Conservation (phyloP, 129 eudicot genomes). For the Logfia minima region DNA sequence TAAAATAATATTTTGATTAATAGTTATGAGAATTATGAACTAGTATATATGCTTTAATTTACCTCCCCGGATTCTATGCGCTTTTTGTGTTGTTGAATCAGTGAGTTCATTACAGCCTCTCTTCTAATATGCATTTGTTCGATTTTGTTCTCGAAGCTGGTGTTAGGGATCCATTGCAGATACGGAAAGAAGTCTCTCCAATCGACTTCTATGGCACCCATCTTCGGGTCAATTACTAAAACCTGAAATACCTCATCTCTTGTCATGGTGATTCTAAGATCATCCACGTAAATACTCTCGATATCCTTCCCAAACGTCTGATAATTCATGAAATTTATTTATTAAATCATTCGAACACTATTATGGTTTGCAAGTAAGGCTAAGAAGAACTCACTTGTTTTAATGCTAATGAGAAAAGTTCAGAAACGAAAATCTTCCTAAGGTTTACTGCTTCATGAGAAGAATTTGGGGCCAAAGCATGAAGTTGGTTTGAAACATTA, state of each 20-base stretch:
- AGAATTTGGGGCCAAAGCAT: constrained; percentile 20
- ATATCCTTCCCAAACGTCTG: constrained; percentile 50
- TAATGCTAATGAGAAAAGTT: constrained; percentile 48
- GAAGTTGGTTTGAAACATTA: constrained; percentile 35
- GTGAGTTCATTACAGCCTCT: constrained; percentile 47
- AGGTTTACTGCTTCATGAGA: constrained; percentile 44
- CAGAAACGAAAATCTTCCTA: constrained; percentile 26
- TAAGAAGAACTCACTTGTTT: constrained; percentile 42
- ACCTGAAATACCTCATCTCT: constrained; percentile 38
- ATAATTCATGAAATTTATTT: background rate
- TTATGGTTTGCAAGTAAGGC: background rate
- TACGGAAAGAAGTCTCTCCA: constrained; percentile 72
- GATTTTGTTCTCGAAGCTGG: constrained; percentile 32
- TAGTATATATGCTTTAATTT: background rate
- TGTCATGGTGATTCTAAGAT: constrained; percentile 48
- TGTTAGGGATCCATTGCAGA: constrained; percentile 51
- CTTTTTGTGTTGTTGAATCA: constrained; percentile 35
- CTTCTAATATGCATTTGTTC: constrained; percentile 35
- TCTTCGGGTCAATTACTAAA: constrained; percentile 44
- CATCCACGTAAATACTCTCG: constrained; percentile 41
- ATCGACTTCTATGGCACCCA: constrained; percentile 57
- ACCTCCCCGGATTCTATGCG: constrained; percentile 43
- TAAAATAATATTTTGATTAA: background rate
- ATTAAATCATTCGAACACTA: background rate
- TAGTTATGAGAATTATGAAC: background rate